Conservation (phyloP, 1,284 basidiomycete species). For the Phylloboletellus chloephorus region DNA sequence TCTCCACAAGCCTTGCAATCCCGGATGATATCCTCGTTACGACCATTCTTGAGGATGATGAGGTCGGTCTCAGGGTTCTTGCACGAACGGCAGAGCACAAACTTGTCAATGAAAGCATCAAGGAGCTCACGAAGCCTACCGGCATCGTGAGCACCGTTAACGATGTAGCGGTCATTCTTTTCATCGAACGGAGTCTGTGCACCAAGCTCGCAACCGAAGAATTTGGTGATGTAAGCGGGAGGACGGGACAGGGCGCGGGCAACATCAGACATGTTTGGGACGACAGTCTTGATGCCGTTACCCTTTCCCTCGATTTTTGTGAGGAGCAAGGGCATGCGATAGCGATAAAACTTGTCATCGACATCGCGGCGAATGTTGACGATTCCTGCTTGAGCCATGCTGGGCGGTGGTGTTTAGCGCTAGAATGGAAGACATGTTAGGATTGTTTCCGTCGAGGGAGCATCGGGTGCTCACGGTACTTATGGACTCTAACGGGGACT, state of each 20-base stretch:
- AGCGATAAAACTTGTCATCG: slow-evolving; percentile 90
- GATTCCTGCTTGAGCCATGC: slow-evolving; percentile 77
- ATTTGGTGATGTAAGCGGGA: slow-evolving; percentile 96
- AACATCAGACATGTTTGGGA: slow-evolving; percentile 98
- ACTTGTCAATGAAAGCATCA: slow-evolving; percentile 96
- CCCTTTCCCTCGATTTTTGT: slow-evolving; percentile 99
- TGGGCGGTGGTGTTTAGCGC: slow-evolving; percentile 60
- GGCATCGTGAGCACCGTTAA: slow-evolving; percentile 95
- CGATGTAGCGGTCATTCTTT: slow-evolving; percentile 96
- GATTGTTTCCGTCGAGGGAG: background rate
- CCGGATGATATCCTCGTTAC: slow-evolving; percentile 80
- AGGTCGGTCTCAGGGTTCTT: slow-evolving; percentile 99
- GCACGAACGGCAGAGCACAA: slow-evolving; percentile 95
- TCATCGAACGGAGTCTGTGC: slow-evolving; percentile 97
- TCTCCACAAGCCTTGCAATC: slow-evolving; percentile 99
- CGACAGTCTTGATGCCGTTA: slow-evolving; percentile 98
- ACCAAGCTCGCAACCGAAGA: slow-evolving; percentile 97
- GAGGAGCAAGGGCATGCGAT: slow-evolving; percentile 92
- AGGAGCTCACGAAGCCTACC: slow-evolving; percentile 92
- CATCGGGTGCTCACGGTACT: slow-evolving; percentile 46
- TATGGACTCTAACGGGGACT: slow-evolving; percentile 50
- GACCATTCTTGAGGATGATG: slow-evolving; percentile 73
- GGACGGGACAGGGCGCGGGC: slow-evolving; percentile 93
- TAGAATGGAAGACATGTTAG: slow-evolving; percentile 25
- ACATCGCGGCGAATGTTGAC: slow-evolving; percentile 99